phyloP scores from a whole-genome alignment of 805 yeast genomes.

The Yamadazyma insecticola region DNA sequence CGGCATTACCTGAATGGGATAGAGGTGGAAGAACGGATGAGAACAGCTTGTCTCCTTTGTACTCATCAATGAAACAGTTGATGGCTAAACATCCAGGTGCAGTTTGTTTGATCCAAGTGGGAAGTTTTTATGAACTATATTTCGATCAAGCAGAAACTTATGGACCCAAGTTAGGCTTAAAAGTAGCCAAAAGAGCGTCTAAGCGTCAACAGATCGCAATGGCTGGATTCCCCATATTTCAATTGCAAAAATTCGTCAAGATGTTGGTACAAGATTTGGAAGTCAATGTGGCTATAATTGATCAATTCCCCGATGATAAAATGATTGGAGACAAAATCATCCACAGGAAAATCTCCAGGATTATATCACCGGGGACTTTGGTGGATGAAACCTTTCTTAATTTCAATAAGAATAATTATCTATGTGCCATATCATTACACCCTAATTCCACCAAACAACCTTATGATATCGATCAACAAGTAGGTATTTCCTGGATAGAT shows the following conservation, averaged over 20 bases:
- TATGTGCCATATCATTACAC: slow-evolving; percentile 64
- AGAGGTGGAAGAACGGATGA: slow-evolving; percentile 33
- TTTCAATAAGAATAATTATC: slow-evolving; percentile 63
- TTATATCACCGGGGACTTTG: slow-evolving; percentile 90
- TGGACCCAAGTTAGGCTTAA: slow-evolving; percentile 68
- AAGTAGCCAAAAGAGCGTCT: slow-evolving; percentile 56
- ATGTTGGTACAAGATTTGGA: slow-evolving; percentile 67
- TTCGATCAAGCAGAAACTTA: slow-evolving; percentile 79
- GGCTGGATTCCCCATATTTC: slow-evolving; percentile 86
- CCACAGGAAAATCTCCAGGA: slow-evolving; percentile 68
- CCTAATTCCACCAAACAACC: slow-evolving; percentile 34
- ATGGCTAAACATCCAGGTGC: slow-evolving; percentile 34
- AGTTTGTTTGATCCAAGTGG: slow-evolving; percentile 65
- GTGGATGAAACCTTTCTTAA: slow-evolving; percentile 83
- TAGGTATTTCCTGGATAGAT: slow-evolving; percentile 89
- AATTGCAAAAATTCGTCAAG: slow-evolving; percentile 67
- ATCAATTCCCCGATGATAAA: slow-evolving; percentile 43
- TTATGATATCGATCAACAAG: slow-evolving; percentile 36
- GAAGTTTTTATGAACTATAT: slow-evolving; percentile 82
- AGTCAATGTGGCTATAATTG: slow-evolving; percentile 76
- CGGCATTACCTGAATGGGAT: slow-evolving; percentile 32
- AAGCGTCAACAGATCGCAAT: slow-evolving; percentile 51
- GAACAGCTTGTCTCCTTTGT: slow-evolving; percentile 30
- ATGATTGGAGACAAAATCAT: slow-evolving; percentile 31
- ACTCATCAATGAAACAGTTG: slow-evolving; percentile 26